phyloP scores from a whole-genome alignment of 805 yeast species.

The Schwanniomyces sp. region DNA sequence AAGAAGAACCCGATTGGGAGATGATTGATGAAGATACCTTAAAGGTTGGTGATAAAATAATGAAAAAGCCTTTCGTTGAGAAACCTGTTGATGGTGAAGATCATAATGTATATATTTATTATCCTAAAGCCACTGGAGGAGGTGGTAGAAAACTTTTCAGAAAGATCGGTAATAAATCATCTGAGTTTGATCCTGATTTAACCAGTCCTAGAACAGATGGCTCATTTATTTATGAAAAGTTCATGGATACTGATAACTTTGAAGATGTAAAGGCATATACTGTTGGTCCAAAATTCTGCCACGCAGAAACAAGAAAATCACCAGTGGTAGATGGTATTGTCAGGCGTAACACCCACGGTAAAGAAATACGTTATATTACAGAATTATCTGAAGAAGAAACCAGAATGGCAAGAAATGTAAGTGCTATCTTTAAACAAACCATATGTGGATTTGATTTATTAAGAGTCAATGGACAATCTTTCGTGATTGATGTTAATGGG shows the following conservation, averaged over 20 bases:
- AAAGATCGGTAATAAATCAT: conserved; percentile 94
- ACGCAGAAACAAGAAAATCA: conserved; percentile 96
- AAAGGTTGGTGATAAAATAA: conserved; percentile 65
- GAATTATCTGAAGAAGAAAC: conserved; percentile 73
- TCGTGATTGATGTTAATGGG: conserved; percentile 96
- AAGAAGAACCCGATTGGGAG: conserved; percentile 74
- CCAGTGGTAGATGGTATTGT: conserved; percentile 99
- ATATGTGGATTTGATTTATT: conserved; percentile 96
- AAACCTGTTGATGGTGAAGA: conserved; percentile 99
- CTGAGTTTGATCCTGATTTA: conserved; percentile 88
- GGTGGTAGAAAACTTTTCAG: conserved; percentile 95
- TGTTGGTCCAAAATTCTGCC: conserved; percentile 87
- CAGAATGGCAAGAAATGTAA: conserved; percentile 75
- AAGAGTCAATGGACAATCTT: conserved; percentile 84
- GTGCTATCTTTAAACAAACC: conserved; percentile 79
- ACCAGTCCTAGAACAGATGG: conserved; percentile 81
- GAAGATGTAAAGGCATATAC: conserved; percentile 99
- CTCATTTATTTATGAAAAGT: conserved; percentile 86
- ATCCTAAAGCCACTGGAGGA: conserved; percentile 86
- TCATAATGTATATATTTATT: conserved; percentile 92
- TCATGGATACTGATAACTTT: conserved; percentile 96
- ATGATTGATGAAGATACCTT: conserved; percentile 82
- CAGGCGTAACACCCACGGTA: conserved; percentile 94
- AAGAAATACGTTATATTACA: conserved; percentile 90
- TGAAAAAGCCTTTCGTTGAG: conserved; percentile 93